Evolutionary conservation across 2,329 filamentous ascomycete species (phyloP).

Genomic region (Fusarium drepaniforme): DNA sequence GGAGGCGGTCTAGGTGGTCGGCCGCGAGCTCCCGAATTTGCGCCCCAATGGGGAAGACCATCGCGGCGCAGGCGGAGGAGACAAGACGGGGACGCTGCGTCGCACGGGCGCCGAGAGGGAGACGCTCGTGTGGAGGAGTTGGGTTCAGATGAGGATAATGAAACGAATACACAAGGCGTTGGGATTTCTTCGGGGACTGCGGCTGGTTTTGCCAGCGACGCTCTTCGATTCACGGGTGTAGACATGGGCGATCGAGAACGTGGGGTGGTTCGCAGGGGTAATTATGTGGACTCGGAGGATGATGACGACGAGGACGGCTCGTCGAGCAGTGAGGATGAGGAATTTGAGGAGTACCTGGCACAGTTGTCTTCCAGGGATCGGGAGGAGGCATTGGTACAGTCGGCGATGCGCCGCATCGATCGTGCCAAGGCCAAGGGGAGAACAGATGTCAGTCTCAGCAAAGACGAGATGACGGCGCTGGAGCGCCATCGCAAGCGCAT

Average conservation of each 20-base stretch:
- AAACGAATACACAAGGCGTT: constrained; percentile 67
- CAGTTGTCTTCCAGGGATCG: constrained; percentile 70
- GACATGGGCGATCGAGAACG: constrained; percentile 62
- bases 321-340: constrained; percentile 48
- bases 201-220: constrained; percentile 69
- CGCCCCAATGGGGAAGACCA: constrained; percentile 99
- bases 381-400: constrained; percentile 82
- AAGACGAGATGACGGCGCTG: constrained; percentile 84
- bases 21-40: constrained; percentile 96
- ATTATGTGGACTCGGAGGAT: constrained; percentile 49
- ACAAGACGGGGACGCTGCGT: constrained; percentile 61
- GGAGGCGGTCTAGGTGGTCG: constrained; percentile 99
- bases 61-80: constrained; percentile 84
- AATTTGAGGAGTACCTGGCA: constrained; percentile 63
- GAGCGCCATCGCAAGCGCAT: constrained; percentile 75
- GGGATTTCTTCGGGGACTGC: constrained; percentile 59
- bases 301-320: constrained; percentile 51
- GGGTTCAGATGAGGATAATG: constrained; percentile 69
- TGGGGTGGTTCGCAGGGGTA: constrained; percentile 53
- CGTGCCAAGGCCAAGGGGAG: constrained; percentile 82
- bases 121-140: constrained; percentile 73
- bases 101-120: constrained; percentile 51
- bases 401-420: constrained; percentile 83
- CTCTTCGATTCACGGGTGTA: constrained; percentile 70
- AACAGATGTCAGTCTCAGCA: constrained; percentile 82